Evolutionary conservation across 2,329 filamentous ascomycete genomes (phyloP).

Genomic region (Clarireedia homoeocarpa): DNA sequence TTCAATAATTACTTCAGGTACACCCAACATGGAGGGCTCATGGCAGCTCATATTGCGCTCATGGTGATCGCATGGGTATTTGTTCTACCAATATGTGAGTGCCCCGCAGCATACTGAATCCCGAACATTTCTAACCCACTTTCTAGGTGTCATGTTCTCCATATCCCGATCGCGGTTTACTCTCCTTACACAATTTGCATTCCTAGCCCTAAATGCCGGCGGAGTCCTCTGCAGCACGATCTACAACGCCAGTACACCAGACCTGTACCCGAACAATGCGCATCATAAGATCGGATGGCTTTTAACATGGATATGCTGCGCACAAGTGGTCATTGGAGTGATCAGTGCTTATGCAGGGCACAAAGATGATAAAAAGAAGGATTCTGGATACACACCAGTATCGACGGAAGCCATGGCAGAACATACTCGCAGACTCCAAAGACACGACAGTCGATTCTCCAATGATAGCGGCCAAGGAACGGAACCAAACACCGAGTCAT

Average conservation of each 20-base stretch:
- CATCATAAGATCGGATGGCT: conserved; percentile 87
- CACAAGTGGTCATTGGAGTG: conserved; percentile 55
- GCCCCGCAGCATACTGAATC: not conserved
- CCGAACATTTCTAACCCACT: not conserved
- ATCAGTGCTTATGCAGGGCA: conserved; percentile 21
- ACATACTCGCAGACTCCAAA: conserved; percentile 38
- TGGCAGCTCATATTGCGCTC: conserved; percentile 54
- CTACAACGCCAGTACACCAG: conserved; percentile 75
- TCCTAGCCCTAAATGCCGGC: conserved; percentile 54
- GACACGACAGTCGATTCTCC: conserved; percentile 45
- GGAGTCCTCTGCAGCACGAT: conserved; percentile 58
- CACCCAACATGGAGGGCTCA: conserved; percentile 31
- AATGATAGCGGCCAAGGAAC: conserved; percentile 68
- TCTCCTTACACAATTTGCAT: conserved; percentile 59
- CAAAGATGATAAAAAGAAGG: conserved; percentile 32
- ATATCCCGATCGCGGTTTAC: conserved; percentile 70
- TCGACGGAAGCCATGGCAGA: conserved; percentile 47
- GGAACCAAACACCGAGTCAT: conserved; percentile 58
- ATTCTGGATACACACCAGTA: conserved; percentile 56
- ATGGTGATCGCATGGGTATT: conserved; percentile 66
- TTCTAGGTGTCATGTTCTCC: conserved; percentile 65
- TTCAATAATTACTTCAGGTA: conserved; percentile 32
- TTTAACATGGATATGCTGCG: conserved; percentile 61
- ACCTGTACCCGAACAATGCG: conserved; percentile 80
- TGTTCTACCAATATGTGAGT: conserved; percentile 59